phyloP scores from a whole-genome alignment of 2,329 filamentous ascomycete genomes.

The Epicoccum sorghinum region DNA sequence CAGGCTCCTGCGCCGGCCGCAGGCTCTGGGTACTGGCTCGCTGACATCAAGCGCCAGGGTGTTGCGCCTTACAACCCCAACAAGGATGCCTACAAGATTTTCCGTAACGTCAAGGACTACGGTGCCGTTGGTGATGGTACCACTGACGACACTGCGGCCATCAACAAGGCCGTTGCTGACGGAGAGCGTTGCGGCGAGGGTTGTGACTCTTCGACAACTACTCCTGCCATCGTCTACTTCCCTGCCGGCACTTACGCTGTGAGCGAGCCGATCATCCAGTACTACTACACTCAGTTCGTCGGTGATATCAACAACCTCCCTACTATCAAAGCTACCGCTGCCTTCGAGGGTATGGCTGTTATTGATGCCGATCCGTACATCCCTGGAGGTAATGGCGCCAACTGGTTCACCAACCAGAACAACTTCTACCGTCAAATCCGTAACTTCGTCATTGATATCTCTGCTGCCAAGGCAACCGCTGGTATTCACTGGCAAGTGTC shows the following conservation, averaged over 20 bases:
- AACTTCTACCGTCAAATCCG: slow-evolving; percentile 63
- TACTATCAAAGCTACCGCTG: slow-evolving; percentile 67
- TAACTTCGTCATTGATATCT: slow-evolving; percentile 60
- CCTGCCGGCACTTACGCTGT: slow-evolving; percentile 86
- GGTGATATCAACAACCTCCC: slow-evolving; percentile 78
- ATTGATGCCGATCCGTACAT: slow-evolving; percentile 89
- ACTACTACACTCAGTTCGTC: slow-evolving; percentile 93
- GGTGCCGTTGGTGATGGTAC: slow-evolving; percentile 62
- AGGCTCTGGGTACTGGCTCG: slow-evolving; percentile 69
- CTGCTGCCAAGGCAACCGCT: slow-evolving; percentile 44
- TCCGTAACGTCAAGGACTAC: slow-evolving; percentile 56
- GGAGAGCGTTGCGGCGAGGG: slow-evolving; percentile 78
- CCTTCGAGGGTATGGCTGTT: slow-evolving; percentile 83
- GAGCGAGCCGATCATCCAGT: slow-evolving; percentile 77
- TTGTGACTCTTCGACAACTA: slow-evolving; percentile 84
- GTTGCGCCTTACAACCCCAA: slow-evolving; percentile 66
- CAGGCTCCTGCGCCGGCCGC: slow-evolving; percentile 27
- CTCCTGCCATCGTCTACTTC: slow-evolving; percentile 89
- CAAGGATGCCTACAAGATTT: slow-evolving; percentile 65
- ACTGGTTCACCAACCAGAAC: slow-evolving; percentile 61
- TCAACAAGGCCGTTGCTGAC: slow-evolving; percentile 81
- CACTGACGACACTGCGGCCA: slow-evolving; percentile 85
- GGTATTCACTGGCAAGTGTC: slow-evolving; percentile 73
- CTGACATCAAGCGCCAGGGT: slow-evolving; percentile 72
- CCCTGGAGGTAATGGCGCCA: slow-evolving; percentile 59